Percentiles rank a stretch among this genome's conserved stretches.
Evolutionary conservation across 352 stramenopile genomes (phyloP).

Genomic region (Phytopythium delawarense): DNA sequence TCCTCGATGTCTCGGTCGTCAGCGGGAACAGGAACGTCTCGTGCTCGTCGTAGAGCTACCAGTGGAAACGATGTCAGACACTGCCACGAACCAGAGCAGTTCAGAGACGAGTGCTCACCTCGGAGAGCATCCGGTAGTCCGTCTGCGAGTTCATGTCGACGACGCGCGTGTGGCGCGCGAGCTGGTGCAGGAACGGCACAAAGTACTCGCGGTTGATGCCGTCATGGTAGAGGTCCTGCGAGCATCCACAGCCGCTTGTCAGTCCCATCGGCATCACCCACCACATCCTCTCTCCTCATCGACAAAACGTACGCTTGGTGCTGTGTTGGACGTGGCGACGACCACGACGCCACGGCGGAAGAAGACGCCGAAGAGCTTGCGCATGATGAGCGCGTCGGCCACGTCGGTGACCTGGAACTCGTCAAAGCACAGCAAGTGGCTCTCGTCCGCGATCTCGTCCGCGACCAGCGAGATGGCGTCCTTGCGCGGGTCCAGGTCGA

Average conservation of each 20-base stretch:
- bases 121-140: conserved; percentile 68
- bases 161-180: conserved; percentile 88
- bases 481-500: conserved; percentile 67
- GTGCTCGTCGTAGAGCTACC: conserved; percentile 10
- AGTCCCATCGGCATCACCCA: not conserved
- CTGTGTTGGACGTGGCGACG: conserved; percentile 95
- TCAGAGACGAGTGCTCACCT: conserved; percentile 11
- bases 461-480: conserved; percentile 83
- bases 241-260: conserved; percentile 8
- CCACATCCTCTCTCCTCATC: not conserved
- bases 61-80: not conserved
- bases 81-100: not conserved
- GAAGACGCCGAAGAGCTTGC: conserved; percentile 91
- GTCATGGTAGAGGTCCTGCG: conserved; percentile 91
- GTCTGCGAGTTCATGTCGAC: conserved; percentile 62
- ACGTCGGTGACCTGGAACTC: conserved; percentile 99
- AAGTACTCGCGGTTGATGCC: conserved; percentile 97
- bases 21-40: conserved; percentile 61
- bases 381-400: conserved; percentile 95
- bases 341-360: conserved; percentile 90
- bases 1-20: conserved; percentile 17
- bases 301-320: conserved; percentile 30
- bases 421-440: conserved; percentile 95
- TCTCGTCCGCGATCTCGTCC: conserved; percentile 80
- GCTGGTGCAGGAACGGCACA: conserved; percentile 93